A percentile compares a stretch with the other conserved stretches of the same genome.
Evolutionary conservation across 1,284 basidiomycete species (phyloP).

Genomic region (Irpex sp.): DNA sequence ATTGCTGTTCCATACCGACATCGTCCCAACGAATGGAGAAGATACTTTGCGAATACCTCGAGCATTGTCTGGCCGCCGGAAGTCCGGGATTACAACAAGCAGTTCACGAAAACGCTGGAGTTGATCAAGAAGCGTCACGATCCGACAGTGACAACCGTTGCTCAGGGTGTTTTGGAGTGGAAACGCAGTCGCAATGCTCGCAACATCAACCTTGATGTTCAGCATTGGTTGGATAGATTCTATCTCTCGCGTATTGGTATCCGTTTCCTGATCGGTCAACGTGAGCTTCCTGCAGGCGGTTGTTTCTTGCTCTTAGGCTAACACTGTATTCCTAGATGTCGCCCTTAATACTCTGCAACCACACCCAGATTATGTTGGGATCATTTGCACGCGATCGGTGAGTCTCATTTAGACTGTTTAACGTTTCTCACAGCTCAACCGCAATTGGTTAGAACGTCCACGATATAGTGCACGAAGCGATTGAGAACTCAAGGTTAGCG

Average conservation of each 20-base stretch:
- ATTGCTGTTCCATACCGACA: not conserved
- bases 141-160: conserved; percentile 96
- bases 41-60: conserved; percentile 81
- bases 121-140: conserved; percentile 95
- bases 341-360: conserved; percentile 88
- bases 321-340: conserved; percentile 56
- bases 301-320: conserved; percentile 9
- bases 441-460: conserved; percentile 68
- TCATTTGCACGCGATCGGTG: conserved; percentile 94
- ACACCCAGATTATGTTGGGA: conserved; percentile 93
- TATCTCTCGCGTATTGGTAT: conserved; percentile 98
- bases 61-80: conserved; percentile 86
- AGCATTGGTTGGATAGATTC: conserved; percentile 95
- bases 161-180: conserved; percentile 86
- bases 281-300: conserved; percentile 39
- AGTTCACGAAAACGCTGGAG: conserved; percentile 87
- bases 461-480: conserved; percentile 97
- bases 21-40: conserved; percentile 27
- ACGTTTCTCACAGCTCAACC: conserved; percentile 4
- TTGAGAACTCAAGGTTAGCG: conserved; percentile 86
- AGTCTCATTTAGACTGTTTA: conserved; percentile 25
- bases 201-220: conserved; percentile 84
- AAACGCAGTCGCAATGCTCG: conserved; percentile 58
- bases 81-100: conserved; percentile 90
- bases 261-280: conserved; percentile 92